Evolutionary conservation across 129 eudicot species (phyloP), one percentile per base, ranked within the genome.

Genomic region (Scalesia atractyloides): DNA sequence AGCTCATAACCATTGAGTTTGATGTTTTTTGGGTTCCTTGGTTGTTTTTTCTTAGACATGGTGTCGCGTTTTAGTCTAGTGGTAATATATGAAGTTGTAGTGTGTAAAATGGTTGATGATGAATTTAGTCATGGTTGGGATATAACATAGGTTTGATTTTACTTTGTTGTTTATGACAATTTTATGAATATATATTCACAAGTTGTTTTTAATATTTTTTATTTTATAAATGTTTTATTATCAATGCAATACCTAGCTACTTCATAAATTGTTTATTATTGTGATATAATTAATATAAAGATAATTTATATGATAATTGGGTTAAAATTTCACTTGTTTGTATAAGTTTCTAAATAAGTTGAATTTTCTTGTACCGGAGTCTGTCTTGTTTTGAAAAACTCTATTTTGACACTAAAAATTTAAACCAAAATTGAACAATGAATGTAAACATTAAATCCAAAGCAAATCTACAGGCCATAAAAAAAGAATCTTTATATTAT

Each of bases 21-120:
- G 50, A 41, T 30, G 82, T 43, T 51, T 77, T 63, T 70, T 64
- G 62, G 66, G 66, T 60, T 60, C 5, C 33, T 70, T 70, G 72
- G 50, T 52, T 78, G 81, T 72, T 63, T 61, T 61, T 69, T 20
- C 58, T 22, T 77, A 37, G 81, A 77, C 64, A 34, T 69, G 75
- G 56, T 60, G 71, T 69, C 41, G 52, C 44, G 71, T 49, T 77
- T 63, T 77, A 77, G 82, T 11, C 19, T 77, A 77, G 82, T 4
- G 39, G 22, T 77, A 51, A 68, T 70, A 70, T 70, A 70, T 78
- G 61, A 60, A 13, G 43, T 36, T 70, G 51, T 78, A 78, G 73
- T 70, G 77, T 78, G 82, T 70, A 78, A 78, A 78, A 78, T 70
- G 72, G 67, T 70, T 1, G 26, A 68, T 57, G 51, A 44, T 70